A percentile compares a stretch with the other conserved stretches of the same genome.
Conservation (phyloP, 169 alveolate species). For the Plasmodium chabaudi region DNA sequence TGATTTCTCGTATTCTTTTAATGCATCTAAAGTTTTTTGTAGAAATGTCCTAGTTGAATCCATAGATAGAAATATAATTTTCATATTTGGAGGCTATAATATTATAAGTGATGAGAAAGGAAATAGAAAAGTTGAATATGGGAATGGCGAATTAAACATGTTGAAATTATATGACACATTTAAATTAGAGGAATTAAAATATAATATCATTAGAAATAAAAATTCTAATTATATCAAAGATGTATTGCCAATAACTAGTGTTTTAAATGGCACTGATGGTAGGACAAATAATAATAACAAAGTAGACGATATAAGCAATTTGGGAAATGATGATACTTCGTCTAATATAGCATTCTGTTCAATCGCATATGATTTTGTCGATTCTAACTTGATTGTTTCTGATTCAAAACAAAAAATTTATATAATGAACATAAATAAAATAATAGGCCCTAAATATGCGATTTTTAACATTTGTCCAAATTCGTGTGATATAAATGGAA, state of each 20-base stretch:
- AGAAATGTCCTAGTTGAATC: conserved; percentile 44
- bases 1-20: conserved; percentile 63
- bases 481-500: conserved; percentile 52
- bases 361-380: conserved; percentile 60
- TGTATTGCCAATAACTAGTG: not conserved
- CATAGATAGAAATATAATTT: conserved; percentile 59
- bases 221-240: not conserved
- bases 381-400: conserved; percentile 45
- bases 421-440: conserved; percentile 56
- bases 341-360: conserved; percentile 25
- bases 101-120: conserved; percentile 72
- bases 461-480: conserved; percentile 45
- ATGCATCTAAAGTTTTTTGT: conserved; percentile 54
- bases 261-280: not conserved
- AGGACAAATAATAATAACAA: conserved; percentile 11
- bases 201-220: conserved; percentile 12
- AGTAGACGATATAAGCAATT: not conserved
- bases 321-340: conserved; percentile 3
- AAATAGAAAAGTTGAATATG: conserved; percentile 55
- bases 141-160: conserved; percentile 36
- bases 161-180: conserved; percentile 59
- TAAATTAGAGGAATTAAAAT: conserved; percentile 60
- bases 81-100: conserved; percentile 64
- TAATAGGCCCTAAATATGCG: conserved; percentile 71
- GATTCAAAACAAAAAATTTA: conserved; percentile 40